These are phyloP conservation scores for Triangularia verruculosa DNA, from an alignment of 2,329 filamentous ascomycete genomes.

Conservation along the genomic window DNA sequence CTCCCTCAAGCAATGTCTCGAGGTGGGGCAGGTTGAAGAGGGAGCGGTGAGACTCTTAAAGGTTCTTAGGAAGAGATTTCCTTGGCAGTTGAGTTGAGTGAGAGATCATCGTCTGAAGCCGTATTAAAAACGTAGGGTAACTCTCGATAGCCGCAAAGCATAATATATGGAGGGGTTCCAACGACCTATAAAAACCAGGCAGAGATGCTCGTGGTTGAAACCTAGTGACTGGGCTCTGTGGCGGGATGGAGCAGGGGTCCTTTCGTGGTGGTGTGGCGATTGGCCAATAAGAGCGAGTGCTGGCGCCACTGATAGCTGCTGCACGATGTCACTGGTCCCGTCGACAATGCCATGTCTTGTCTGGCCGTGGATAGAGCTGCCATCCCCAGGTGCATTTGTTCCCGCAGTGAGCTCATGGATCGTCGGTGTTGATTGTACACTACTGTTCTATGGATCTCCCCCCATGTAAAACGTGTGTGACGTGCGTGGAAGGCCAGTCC, in stretches of 20 bases:
- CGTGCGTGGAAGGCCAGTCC: background rate
- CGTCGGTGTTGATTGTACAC: background rate
- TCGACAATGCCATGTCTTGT: too few species aligned
- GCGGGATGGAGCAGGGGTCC: background rate
- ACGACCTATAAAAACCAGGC: background rate
- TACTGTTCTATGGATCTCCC: too few species aligned
- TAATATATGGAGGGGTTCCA: background rate
- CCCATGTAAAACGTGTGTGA: background rate
- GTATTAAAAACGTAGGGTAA: too few species aligned
- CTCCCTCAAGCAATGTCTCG: background rate
- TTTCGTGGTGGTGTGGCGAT: background rate
- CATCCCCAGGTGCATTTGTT: background rate
- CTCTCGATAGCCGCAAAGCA: background rate
- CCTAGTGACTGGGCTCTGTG: background rate
- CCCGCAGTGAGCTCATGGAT: background rate
- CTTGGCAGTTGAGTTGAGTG: too few species aligned
- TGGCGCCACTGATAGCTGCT: constrained; percentile 1
- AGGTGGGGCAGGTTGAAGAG: background rate
- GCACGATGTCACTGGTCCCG: background rate
- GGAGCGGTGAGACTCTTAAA: background rate
- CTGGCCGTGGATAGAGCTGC: background rate
- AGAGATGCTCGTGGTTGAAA: background rate
- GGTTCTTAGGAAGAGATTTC: background rate
- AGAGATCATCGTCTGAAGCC: too few species aligned
- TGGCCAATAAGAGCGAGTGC: background rate